phyloP scores from a whole-genome alignment of 768 basidiomycete species.

The Lactifluus volemus region DNA sequence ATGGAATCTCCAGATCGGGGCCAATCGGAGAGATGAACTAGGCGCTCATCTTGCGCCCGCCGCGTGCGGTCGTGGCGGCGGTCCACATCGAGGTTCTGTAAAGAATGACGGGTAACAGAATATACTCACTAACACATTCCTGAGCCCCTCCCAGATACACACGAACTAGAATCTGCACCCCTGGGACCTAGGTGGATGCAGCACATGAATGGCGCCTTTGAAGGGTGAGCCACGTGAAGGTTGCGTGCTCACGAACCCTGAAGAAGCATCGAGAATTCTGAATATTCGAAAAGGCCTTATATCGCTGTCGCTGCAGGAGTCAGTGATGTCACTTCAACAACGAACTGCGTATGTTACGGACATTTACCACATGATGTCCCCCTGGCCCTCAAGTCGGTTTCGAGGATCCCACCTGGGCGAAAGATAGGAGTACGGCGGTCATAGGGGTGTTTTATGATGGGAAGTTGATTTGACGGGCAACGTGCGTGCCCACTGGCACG shows the following conservation, averaged over 20 bases:
- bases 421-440: not conserved
- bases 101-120: not conserved
- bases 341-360: not conserved
- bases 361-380: not conserved
- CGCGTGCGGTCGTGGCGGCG: no score
- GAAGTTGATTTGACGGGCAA: no score
- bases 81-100: not conserved
- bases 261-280: not conserved
- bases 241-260: not conserved
- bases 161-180: not conserved
- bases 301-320: not conserved
- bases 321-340: not conserved
- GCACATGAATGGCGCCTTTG: not conserved
- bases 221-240: not conserved
- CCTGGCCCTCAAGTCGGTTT: not conserved
- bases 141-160: not conserved
- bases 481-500: no score
- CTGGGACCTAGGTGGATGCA: not conserved
- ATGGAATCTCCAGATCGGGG: not conserved
- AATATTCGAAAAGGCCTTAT: not conserved
- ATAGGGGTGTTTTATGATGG: not conserved
- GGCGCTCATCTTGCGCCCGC: not conserved
- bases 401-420: not conserved
- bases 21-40: not conserved
- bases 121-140: not conserved